phyloP scores from a whole-genome alignment of 352 stramenopile genomes.

The Pythium vanterpoolii region DNA sequence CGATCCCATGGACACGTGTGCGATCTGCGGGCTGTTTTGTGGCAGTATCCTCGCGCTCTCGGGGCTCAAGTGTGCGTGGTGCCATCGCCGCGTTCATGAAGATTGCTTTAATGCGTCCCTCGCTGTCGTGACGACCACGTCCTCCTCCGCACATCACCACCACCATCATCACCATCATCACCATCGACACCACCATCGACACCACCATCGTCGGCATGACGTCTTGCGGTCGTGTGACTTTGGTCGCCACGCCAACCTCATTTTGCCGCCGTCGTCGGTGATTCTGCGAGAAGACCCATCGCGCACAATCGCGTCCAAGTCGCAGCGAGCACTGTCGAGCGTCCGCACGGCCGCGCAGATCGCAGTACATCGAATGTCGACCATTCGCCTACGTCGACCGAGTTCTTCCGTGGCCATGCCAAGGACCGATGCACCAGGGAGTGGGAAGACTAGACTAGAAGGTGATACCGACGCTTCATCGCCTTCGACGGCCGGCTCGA shows the following conservation, averaged over 20 bases:
- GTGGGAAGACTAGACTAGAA: background rate
- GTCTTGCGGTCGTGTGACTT: slow-evolving; percentile 68
- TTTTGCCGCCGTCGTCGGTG: slow-evolving; percentile 62
- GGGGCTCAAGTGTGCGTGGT: slow-evolving; percentile 81
- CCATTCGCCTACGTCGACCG: slow-evolving; percentile 51
- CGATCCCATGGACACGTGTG: slow-evolving; percentile 78
- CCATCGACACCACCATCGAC: slow-evolving; percentile 19
- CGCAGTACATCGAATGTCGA: slow-evolving; percentile 73
- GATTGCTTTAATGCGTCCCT: slow-evolving; percentile 60
- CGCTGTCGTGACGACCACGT: background rate
- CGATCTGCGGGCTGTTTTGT: slow-evolving; percentile 74
- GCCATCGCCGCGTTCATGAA: slow-evolving; percentile 75
- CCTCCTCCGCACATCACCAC: background rate
- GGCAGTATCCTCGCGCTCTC: slow-evolving; percentile 79
- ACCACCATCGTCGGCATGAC: slow-evolving; percentile 19
- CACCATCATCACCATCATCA: slow-evolving; percentile 19
- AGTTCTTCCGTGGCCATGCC: slow-evolving; percentile 9
- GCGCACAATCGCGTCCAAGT: slow-evolving; percentile 37
- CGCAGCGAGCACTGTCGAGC: slow-evolving; percentile 62
- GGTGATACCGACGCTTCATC: slow-evolving; percentile 4
- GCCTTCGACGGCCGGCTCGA: slow-evolving; percentile 10
- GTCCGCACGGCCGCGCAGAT: slow-evolving; percentile 62
- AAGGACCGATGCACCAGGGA: no score
- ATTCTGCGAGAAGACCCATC: slow-evolving; percentile 30
- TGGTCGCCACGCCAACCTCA: slow-evolving; percentile 57